A percentile compares a stretch with the other conserved stretches of the same genome.
phyloP scores from a whole-genome alignment of 225 moss, liverwort and hornwort species.

The Physcomitrium patens region DNA sequence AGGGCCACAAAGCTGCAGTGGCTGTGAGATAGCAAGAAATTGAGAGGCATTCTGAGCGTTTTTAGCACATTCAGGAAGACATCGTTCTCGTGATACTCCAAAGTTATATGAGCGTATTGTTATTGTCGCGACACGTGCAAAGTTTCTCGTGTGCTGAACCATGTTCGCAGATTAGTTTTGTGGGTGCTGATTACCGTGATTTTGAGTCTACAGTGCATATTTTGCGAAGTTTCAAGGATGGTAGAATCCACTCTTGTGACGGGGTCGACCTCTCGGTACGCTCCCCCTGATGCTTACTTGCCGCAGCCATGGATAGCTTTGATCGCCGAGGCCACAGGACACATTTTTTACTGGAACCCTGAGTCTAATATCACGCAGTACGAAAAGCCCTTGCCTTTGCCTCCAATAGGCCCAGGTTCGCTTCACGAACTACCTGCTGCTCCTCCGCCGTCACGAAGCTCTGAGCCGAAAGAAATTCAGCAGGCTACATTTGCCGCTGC shows the following conservation, averaged over 20 bases:
- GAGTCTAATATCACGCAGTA: constrained; percentile 94
- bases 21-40: too few species aligned
- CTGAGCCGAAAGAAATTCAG: constrained; percentile 50
- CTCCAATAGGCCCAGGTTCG: constrained; percentile 52
- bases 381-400: constrained; percentile 76
- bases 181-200: too few species aligned
- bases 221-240: constrained; percentile 39
- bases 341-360: constrained; percentile 95
- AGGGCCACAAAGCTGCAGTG: too few species aligned
- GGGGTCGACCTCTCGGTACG: constrained; percentile 75
- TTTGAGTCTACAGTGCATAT: too few species aligned
- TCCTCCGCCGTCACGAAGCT: constrained; percentile 57
- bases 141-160: too few species aligned
- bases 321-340: constrained; percentile 84
- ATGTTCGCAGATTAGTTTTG: too few species aligned
- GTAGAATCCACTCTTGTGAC: constrained; percentile 76
- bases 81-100: too few species aligned
- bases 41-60: too few species aligned
- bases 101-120: too few species aligned
- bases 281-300: constrained; percentile 80
- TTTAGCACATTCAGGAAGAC: too few species aligned
- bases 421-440: constrained; percentile 71
- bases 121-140: too few species aligned
- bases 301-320: constrained; percentile 86
- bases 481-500: constrained; percentile 52